A percentile compares a stretch with the other conserved stretches of the same genome.
These are phyloP conservation scores for Xylariomycetidae sp. DNA, from an alignment of 2,329 filamentous ascomycete genomes.

Conservation along the genomic window DNA sequence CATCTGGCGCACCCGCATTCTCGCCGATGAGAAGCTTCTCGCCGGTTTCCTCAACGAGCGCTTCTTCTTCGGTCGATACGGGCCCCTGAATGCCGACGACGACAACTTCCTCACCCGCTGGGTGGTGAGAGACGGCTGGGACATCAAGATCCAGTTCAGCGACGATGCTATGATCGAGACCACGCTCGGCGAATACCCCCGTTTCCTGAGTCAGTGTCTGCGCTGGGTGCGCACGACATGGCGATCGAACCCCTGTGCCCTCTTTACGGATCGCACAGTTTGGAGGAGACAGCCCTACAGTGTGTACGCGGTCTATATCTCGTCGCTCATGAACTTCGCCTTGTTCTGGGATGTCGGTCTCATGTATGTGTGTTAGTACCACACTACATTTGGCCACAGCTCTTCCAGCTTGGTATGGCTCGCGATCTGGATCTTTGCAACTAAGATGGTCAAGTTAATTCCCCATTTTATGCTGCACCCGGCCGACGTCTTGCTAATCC, in stretches of 20 bases:
- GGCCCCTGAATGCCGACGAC: slow-evolving; percentile 48
- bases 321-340: slow-evolving; percentile 49
- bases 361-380: slow-evolving; percentile 13
- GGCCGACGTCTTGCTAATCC: slow-evolving; percentile 43
- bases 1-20: slow-evolving; percentile 43
- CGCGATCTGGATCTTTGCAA: slow-evolving; percentile 42
- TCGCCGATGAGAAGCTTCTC: slow-evolving; percentile 38
- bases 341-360: slow-evolving; percentile 44
- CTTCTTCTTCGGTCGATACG: slow-evolving; percentile 39
- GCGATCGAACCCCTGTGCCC: slow-evolving; percentile 46
- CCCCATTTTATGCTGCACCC: slow-evolving; percentile 47
- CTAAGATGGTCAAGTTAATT: slow-evolving; percentile 52
- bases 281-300: slow-evolving; percentile 44
- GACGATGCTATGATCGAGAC: slow-evolving; percentile 44
- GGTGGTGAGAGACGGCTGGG: slow-evolving; percentile 42
- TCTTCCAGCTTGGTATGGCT: slow-evolving; percentile 10
- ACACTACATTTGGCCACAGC: slow-evolving; percentile 12
- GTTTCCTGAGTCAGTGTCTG: slow-evolving; percentile 46
- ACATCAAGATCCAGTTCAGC: slow-evolving; percentile 48
- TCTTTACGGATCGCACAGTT: slow-evolving; percentile 32
- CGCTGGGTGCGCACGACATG: slow-evolving; percentile 55
- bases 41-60: slow-evolving; percentile 40
- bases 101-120: slow-evolving; percentile 57
- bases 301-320: slow-evolving; percentile 50
- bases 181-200: slow-evolving; percentile 41